Base-by-base conservation (phyloP, 768 basidiomycete genomes). In the Lentinula detonsa region DNA sequence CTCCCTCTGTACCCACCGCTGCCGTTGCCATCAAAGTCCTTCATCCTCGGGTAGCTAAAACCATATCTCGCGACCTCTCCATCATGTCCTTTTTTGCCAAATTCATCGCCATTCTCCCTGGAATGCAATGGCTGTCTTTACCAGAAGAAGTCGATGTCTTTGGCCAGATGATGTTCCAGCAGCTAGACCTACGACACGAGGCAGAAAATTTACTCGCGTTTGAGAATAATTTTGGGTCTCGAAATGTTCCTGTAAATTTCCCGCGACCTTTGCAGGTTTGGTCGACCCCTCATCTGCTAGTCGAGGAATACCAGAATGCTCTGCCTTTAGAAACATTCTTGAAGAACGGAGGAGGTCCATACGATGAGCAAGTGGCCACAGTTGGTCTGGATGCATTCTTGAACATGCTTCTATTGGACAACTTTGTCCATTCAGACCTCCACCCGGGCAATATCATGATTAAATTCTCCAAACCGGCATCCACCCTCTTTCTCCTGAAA, bases 401-500 rank as follows among this genome's bases (percentile, higher is more conserved):
- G 93, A 94, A 98, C 75, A 99, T 99, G 97, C 85, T 99, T 18
- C 78, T 99, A 1, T 78, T 99, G 49, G 97, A 99, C 73, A 98
- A 99, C 73, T 99, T 97, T 73, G 94, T 96, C 9, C 97, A 98
- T 71, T 81, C 91, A 3, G 92, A 93, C 69, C 82, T 93, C 21
- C 92, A 93, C 71, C 90, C 92, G 2, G 96, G 96, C 34, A 98
- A 98, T 71, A 95, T 98, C 73, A 91, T 97, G 88, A 85, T 99
- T 77, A 97, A 96, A 71, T 98, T 98, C 76, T 88, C 85, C 69
- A 92, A 91, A 70, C 93, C 93, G 0, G 84, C 89, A 8, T 82
- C 85, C 0, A 89, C 92, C 0, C 73, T 77, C 48, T 78, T 85
- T 66, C 76, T 92, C 50, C 72, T 93, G 45, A 74, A 78, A 64